Conservation (phyloP, 768 basidiomycete species). For the Inosperma sp. region DNA sequence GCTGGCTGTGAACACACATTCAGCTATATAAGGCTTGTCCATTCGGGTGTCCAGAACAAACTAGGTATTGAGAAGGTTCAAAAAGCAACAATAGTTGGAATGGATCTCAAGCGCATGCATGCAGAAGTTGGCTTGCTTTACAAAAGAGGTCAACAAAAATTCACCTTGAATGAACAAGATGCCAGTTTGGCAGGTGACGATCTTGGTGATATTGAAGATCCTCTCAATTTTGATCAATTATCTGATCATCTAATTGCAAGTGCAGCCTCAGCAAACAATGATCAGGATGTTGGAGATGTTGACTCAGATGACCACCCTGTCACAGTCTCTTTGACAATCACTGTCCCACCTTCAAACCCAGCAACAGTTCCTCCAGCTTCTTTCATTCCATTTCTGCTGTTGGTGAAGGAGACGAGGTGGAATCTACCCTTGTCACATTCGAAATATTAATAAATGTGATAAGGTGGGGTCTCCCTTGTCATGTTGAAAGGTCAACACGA, state of each 20-base stretch:
- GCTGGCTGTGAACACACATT: slow-evolving; percentile 28
- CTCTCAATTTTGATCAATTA: slow-evolving; percentile 11
- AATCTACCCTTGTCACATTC: no score
- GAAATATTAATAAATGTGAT: no score
- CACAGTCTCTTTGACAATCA: neutral
- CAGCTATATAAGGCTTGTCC: slow-evolving; percentile 26
- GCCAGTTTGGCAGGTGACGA: neutral
- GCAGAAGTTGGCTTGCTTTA: neutral
- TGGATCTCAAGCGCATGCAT: neutral
- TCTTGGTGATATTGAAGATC: slow-evolving; percentile 4
- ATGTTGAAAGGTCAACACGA: no score
- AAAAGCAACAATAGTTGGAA: neutral
- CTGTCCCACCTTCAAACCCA: neutral
- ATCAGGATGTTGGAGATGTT: slow-evolving; percentile 1
- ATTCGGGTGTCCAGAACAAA: slow-evolving; percentile 19
- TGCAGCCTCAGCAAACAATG: slow-evolving; percentile 7
- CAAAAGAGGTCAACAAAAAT: neutral
- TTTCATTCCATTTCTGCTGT: neutral
- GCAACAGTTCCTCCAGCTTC: neutral
- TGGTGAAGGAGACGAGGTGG: no score
- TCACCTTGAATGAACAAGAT: neutral
- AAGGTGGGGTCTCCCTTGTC: no score
- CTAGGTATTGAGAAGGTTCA: slow-evolving; percentile 1
- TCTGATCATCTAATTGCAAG: slow-evolving; percentile 6
- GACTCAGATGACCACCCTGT: neutral